phyloP scores from a whole-genome alignment of 163 green algal genomes.

The Trebouxia gelatinosa region DNA sequence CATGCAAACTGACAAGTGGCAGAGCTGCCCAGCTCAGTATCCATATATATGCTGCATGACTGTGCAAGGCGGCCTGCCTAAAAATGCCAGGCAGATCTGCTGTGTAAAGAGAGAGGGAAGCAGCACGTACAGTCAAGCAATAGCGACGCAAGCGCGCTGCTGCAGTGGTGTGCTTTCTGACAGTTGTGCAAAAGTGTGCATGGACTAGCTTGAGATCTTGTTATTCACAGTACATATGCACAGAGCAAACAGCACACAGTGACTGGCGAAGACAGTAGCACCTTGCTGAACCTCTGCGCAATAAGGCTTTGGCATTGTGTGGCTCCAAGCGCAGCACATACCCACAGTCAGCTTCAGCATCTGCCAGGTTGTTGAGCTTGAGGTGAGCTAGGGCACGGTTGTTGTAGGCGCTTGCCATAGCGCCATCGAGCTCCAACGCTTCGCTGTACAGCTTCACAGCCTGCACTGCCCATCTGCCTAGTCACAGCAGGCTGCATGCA shows the following conservation, averaged over 20 bases:
- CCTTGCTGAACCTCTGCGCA: slow-evolving; percentile 59
- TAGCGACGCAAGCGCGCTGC: not conserved
- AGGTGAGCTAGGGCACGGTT: slow-evolving; percentile 73
- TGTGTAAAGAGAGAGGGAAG: not conserved
- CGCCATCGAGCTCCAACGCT: slow-evolving; percentile 50
- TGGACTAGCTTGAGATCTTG: not conserved
- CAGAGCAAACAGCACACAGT: not conserved
- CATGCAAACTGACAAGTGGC: not conserved
- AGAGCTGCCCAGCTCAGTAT: not conserved
- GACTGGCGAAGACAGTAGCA: not conserved
- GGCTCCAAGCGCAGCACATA: slow-evolving; percentile 59
- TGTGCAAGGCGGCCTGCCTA: not conserved
- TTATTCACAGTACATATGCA: not conserved
- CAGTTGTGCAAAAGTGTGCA: not conserved
- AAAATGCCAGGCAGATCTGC: not conserved
- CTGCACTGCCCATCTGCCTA: not conserved
- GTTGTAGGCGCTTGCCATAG: slow-evolving; percentile 59
- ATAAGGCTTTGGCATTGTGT: slow-evolving; percentile 75
- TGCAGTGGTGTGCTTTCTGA: not conserved
- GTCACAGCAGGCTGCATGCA: too few species aligned
- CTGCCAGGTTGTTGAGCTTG: slow-evolving; percentile 52
- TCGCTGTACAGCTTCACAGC: slow-evolving; percentile 52
- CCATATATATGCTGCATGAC: not conserved
- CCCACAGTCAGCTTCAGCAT: slow-evolving; percentile 58
- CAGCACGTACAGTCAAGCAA: not conserved